Evolutionary conservation across 371 early-diverging fungal species (phyloP).

Genomic region (Lichtheimia hyalospora): DNA sequence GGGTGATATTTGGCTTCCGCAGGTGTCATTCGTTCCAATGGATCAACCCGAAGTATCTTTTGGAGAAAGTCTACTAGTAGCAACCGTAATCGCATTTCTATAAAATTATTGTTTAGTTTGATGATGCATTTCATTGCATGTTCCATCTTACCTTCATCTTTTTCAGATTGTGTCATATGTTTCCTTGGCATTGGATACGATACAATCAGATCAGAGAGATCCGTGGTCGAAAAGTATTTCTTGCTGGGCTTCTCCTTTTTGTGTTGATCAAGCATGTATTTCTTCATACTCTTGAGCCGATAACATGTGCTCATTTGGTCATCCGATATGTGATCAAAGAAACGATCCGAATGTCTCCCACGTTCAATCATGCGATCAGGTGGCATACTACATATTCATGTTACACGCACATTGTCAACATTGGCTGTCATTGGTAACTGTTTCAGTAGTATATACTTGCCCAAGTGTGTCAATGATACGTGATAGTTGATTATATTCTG

Average conservation of each 20-base stretch:
- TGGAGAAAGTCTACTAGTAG: constrained; percentile 89
- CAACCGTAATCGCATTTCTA: constrained; percentile 65
- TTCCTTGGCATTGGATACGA: constrained; percentile 81
- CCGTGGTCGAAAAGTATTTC: constrained; percentile 83
- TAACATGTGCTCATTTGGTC: constrained; percentile 42
- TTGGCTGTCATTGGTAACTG: no score
- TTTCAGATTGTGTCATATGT: constrained; percentile 58
- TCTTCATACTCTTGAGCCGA: constrained; percentile 77
- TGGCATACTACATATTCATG: constrained; percentile 42
- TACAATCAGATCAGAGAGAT: constrained; percentile 83
- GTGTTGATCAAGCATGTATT: constrained; percentile 77
- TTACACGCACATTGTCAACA: not conserved
- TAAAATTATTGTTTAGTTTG: not conserved
- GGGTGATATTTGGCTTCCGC: constrained; percentile 94
- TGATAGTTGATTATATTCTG: constrained; percentile 92
- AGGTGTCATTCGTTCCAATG: constrained; percentile 92
- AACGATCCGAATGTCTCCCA: constrained; percentile 82
- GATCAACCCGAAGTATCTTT: constrained; percentile 88
- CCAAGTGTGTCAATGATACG: constrained; percentile 93
- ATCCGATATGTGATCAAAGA: constrained; percentile 64
- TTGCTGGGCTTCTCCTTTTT: constrained; percentile 86
- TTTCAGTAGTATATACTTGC: constrained; percentile 27
- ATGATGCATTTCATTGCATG: no score
- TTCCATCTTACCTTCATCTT: constrained; percentile 23
- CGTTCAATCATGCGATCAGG: constrained; percentile 90